A percentile compares a stretch with the other conserved stretches of the same genome.
Evolutionary conservation across 2,329 filamentous ascomycete genomes (phyloP).

Genomic region (Chalaropsis thielavioides): DNA sequence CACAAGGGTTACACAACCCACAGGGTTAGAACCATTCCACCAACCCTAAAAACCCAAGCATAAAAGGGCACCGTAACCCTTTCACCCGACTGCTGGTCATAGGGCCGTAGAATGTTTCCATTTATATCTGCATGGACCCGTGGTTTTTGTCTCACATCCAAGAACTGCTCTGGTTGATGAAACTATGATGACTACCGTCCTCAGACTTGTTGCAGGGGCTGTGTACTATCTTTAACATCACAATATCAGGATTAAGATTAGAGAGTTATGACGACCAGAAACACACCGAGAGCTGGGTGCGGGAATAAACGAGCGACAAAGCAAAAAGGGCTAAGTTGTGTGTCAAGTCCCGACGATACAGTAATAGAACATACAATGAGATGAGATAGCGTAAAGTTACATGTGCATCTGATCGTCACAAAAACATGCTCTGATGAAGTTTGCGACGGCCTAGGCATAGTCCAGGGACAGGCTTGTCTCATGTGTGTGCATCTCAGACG

Average conservation of each 20-base stretch:
- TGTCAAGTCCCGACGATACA: background rate
- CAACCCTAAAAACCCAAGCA: background rate
- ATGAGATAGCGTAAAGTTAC: background rate
- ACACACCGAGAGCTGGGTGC: background rate
- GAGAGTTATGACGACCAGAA: background rate
- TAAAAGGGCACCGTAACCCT: background rate
- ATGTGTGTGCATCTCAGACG: background rate
- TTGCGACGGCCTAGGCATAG: background rate
- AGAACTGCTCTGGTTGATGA: background rate
- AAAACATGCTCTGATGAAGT: background rate
- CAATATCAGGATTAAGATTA: background rate
- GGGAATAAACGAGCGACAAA: background rate
- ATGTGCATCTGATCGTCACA: background rate
- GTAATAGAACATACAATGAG: background rate
- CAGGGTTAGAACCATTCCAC: background rate
- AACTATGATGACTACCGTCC: background rate
- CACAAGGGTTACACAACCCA: background rate
- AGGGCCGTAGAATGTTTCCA: background rate
- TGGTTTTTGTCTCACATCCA: background rate
- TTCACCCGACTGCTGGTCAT: background rate
- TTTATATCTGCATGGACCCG: background rate
- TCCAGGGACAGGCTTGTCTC: background rate
- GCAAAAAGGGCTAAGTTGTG: background rate
- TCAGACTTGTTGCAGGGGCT: background rate
- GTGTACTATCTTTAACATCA: background rate